Evolutionary conservation across 2,329 filamentous ascomycete genomes (phyloP), one percentile per base, ranked within the genome.

Genomic region (Talaromyces sp.): DNA sequence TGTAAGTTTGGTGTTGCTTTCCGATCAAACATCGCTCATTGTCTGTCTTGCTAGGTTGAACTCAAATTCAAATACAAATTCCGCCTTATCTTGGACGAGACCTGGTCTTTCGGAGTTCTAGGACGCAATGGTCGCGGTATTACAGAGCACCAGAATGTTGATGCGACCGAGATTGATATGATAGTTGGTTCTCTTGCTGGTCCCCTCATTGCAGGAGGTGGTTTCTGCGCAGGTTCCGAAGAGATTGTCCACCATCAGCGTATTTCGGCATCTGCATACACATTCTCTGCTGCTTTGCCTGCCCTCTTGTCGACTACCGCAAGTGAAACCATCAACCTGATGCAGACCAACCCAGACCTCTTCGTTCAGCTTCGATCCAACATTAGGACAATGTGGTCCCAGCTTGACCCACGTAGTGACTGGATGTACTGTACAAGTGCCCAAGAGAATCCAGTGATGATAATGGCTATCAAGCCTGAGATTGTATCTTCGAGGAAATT

Each of bases 11-110:
- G 25, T 2, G 25, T 17, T 25, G 7, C 13, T 17, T 57, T 50
- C 6, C 52, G 1, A 33, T 37, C 1, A 10, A 5, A 7, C 15
- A 31, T 13, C 39, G 31, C 60, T 65, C 52, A 65, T 51, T 8
- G 46, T 45, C 4, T 28, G 25, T 46, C 10, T 58, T 17, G 51
- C 3, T 64, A 90, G 88, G 81, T 97, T 63, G 93, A 96, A 71
- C 81, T 99, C 65, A 97, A 97, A 76, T 86, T 92, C 65, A 89
- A 89, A 73, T 97, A 97, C 83, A 99, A 97, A 78, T 99, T 97
- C 79, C 91, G 94, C 67, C 84, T 99, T 58, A 96, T 97, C 64
- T 85, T 99, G 37, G 94, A 99, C 73, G 94, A 99, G 78, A 96
- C 92, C 1, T 96, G 90, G 88, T 97, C 92, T 1, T 99, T 97